Percentiles rank a stretch among this genome's conserved stretches.
phyloP scores from a whole-genome alignment of 495 filamentous ascomycete genomes.

The Hypoxylon cercidicola region DNA sequence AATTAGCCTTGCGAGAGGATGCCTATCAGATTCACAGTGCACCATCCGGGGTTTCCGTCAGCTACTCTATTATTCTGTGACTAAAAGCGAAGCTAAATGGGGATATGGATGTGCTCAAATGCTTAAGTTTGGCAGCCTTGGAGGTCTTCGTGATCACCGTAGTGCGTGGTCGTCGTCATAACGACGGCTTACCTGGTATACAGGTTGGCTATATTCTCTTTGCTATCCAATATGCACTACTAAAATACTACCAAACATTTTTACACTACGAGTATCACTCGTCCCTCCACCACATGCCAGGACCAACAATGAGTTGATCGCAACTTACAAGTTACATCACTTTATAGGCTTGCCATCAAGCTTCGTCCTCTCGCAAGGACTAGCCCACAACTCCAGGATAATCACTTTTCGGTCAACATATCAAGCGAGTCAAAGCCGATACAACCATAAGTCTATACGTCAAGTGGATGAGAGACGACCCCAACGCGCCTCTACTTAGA shows the following conservation, averaged over 20 bases:
- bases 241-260: constrained; percentile 10
- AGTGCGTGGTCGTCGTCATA: background rate
- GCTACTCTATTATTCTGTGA: background rate
- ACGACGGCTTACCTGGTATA: background rate
- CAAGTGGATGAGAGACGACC: constrained; percentile 20
- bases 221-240: background rate
- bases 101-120: constrained; percentile 15
- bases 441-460: constrained; percentile 10
- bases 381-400: background rate
- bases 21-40: background rate
- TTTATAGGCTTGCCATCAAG: background rate
- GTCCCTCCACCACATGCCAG: constrained; percentile 1
- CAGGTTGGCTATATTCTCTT: constrained; percentile 7
- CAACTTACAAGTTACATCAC: background rate
- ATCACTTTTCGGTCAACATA: constrained; percentile 7
- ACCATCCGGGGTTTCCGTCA: background rate
- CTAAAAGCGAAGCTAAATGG: background rate
- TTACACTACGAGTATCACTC: constrained; percentile 14
- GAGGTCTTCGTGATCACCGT: background rate
- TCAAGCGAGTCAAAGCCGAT: constrained; percentile 3
- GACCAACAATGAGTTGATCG: constrained; percentile 11
- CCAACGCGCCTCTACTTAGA: constrained; percentile 17
- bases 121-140: background rate
- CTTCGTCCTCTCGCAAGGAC: background rate
- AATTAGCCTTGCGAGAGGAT: background rate